Base-by-base conservation (phyloP, 306 rosid genomes). In the Bauhinia variegata region DNA sequence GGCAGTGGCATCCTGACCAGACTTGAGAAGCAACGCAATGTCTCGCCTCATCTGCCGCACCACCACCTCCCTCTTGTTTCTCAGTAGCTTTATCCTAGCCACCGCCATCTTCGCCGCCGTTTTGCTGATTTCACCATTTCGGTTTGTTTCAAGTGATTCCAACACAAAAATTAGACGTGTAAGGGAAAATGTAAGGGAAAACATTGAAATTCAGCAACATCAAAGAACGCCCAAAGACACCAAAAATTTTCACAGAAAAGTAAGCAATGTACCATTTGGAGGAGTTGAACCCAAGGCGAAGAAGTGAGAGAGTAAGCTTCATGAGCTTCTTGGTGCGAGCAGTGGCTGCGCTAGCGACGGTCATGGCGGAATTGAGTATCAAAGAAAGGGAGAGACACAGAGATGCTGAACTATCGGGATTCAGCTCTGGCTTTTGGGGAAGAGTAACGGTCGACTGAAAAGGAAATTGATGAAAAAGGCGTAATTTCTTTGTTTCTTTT, bases 61-160 rank as follows among this genome's bases (percentile, higher is more conserved):
- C 50, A 91, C 95, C 19, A 76, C 96, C 76, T 90, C 80, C 46
- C 99, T 79, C 95, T 90, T 95, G 78, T 95, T 95, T 88, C 86
- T 77, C 66, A 95, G 77, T 43, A 95, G 89, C 95, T 95, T 95
- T 65, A 95, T 90, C 77, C 99, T 90, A 16, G 96, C 97, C 79
- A 95, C 97, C 11, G 99, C 95, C 99, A 95, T 90, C 80, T 90
- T 95, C 33, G 97, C 97, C 28, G 97, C 97, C 37, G 96, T 95
- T 78, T 95, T 95, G 69, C 99, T 93, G 82, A 81, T 68, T 11
- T 5, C 30, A 2, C 10, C 58, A 16, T 3, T 44, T 53, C 75
- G 76, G 14, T 60, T 28, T 17, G 8, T 63, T 50, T 65, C 62
- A 56, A 18, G 39, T 34, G 2, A 32, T 10, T 36, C 44, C 38